Conservation (phyloP, 805 yeast genomes). For the Wickerhamomyces chaumierensis region DNA sequence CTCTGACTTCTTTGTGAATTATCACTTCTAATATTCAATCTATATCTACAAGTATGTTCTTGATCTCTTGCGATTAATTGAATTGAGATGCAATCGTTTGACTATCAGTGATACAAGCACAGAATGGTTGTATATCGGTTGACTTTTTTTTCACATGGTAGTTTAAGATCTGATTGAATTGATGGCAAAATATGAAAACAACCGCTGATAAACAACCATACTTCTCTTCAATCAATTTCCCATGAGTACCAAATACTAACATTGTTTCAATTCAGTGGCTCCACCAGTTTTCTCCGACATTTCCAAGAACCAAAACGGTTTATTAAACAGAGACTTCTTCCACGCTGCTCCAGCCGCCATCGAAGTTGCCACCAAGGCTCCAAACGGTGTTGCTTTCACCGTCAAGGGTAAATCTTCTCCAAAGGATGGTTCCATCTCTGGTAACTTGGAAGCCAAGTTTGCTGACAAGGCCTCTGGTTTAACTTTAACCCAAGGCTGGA, state of each 20-base stretch:
- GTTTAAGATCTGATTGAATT: background rate
- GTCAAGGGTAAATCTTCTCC: constrained; percentile 76
- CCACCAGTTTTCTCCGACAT: constrained; percentile 92
- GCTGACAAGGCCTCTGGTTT: constrained; percentile 87
- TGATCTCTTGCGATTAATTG: no score
- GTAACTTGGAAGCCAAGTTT: constrained; percentile 85
- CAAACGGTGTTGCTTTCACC: constrained; percentile 92
- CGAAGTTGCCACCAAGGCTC: constrained; percentile 86
- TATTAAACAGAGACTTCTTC: constrained; percentile 86
- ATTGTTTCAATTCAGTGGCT: constrained; percentile 32
- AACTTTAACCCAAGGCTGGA: constrained; percentile 96
- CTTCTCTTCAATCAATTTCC: background rate
- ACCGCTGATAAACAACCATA: background rate
- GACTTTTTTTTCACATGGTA: background rate
- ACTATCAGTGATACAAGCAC: no score
- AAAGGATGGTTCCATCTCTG: constrained; percentile 72
- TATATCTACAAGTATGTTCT: background rate
- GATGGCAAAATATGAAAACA: no score
- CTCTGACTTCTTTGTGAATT: background rate
- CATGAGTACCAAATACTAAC: constrained; percentile 1
- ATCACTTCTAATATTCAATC: background rate
- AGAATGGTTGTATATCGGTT: no score
- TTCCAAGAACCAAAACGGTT: constrained; percentile 84
- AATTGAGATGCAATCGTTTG: no score
- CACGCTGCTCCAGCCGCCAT: constrained; percentile 81